A percentile compares a stretch with the other conserved stretches of the same genome.
Evolutionary conservation across 2,329 filamentous ascomycete genomes (phyloP).

Genomic region (Lecanicillium sp.): DNA sequence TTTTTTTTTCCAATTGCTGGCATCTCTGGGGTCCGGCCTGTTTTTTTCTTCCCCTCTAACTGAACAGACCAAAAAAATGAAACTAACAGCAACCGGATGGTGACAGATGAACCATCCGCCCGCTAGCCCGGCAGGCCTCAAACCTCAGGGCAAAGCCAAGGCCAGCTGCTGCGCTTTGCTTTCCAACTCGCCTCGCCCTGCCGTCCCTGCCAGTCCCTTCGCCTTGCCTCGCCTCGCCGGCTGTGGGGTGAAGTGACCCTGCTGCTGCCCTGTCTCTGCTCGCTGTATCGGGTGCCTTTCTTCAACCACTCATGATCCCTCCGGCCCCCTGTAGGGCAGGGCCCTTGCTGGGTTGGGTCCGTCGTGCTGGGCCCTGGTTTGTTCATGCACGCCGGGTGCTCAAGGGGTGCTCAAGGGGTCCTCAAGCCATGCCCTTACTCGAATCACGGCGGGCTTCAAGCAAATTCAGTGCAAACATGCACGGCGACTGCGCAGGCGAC

Average conservation of each 20-base stretch:
- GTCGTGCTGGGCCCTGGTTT: conserved; percentile 9
- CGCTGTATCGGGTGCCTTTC: conserved; percentile 5
- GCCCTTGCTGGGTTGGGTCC: background rate
- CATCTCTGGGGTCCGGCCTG: background rate
- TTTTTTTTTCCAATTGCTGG: conserved; percentile 1
- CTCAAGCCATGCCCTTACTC: conserved; percentile 3
- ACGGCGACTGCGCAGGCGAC: background rate
- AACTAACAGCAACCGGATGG: too few relatives aligned
- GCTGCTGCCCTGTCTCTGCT: background rate
- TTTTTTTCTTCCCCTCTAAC: background rate
- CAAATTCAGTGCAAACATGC: background rate
- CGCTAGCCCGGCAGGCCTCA: conserved; percentile 7
- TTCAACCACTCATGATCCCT: conserved; percentile 1
- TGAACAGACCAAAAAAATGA: too few relatives aligned
- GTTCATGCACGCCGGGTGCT: conserved; percentile 10
- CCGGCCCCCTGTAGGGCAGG: background rate
- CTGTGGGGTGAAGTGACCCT: background rate
- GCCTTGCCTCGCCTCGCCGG: background rate
- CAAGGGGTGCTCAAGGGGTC: too few relatives aligned
- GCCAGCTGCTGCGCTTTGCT: conserved; percentile 8
- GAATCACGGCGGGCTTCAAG: conserved; percentile 1
- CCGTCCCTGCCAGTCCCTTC: background rate
- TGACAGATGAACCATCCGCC: background rate
- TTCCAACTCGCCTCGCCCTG: background rate
- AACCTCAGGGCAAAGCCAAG: conserved; percentile 13